Evolutionary conservation across 1,139 yeast species (phyloP), one percentile per base, ranked within the genome.

Genomic region (Pichia sp.): DNA sequence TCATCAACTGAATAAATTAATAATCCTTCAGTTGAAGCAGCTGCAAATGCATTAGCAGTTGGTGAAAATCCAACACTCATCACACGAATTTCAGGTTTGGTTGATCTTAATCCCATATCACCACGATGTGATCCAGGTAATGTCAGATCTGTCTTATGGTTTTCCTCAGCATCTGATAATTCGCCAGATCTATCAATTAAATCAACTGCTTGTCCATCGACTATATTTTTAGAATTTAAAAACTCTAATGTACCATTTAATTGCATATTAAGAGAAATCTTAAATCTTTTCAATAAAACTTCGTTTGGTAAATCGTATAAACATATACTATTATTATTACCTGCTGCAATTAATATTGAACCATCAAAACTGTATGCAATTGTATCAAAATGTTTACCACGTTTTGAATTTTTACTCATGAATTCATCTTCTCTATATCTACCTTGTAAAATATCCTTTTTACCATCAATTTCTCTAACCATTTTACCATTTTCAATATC

Each of bases 21-120:
- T 44, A 94, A 70, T 8, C 99, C 99, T 65, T 92, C 98, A 0
- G 98, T 92, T 0, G 96, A 82, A 0, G 97, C 95, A 29, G 96
- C 96, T 2, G 96, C 94, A 71, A 94, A 94, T 27, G 96, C 81
- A 40, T 85, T 75, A 9, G 95, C 85, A 0, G 97, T 85, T 25
- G 98, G 98, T 3, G 96, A 86, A 61, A 90, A 92, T 55, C 76
- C 77, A 38, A 94, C 75, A 6, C 85, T 71, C 1, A 86, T 78
- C 1, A 92, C 89, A 59, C 95, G 72, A 25, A 92, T 76, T 52
- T 85, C 95, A 0, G 97, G 95, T 55, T 90, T 76, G 0, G 78
- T 73, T 47, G 79, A 77, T 60, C 97, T 76, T 18, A 80, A 76
- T 26, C 95, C 81, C n/a, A 88, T 78, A 63, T 89, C 97, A 34